These are phyloP conservation scores for Candida golubevii DNA, from an alignment of 805 yeast species.

Conservation along the genomic window DNA sequence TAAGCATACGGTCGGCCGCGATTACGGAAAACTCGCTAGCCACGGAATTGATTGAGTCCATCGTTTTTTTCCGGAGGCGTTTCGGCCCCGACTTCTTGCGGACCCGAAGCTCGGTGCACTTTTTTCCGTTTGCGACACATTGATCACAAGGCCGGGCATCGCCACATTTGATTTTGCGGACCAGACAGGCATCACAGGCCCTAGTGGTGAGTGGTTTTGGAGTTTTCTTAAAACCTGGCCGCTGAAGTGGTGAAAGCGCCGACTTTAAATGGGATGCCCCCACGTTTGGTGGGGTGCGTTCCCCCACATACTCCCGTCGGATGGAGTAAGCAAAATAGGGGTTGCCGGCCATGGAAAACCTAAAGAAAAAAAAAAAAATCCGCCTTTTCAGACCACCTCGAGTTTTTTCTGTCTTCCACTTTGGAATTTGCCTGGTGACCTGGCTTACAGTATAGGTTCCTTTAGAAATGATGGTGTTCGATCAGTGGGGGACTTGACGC, in stretches of 20 bases:
- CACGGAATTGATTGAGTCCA: slow-evolving; percentile 26
- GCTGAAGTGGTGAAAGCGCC: background rate
- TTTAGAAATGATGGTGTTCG: too few species aligned
- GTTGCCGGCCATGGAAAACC: slow-evolving; percentile 3
- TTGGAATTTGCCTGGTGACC: too few species aligned
- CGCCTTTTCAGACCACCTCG: too few species aligned
- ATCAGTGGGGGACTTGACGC: too few species aligned
- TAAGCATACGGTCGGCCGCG: background rate
- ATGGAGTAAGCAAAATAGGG: slow-evolving; percentile 16
- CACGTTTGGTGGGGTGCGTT: background rate
- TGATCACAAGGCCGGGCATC: slow-evolving; percentile 35
- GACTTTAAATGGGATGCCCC: background rate
- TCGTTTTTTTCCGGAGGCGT: slow-evolving; percentile 30
- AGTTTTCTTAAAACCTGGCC: slow-evolving; percentile 13
- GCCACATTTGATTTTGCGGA: slow-evolving; percentile 39
- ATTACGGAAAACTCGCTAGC: slow-evolving; percentile 2
- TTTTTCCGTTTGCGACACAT: slow-evolving; percentile 32
- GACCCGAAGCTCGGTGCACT: slow-evolving; percentile 35
- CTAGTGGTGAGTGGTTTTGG: slow-evolving; percentile 21
- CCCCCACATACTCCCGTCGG: slow-evolving; percentile 4
- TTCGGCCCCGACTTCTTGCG: slow-evolving; percentile 43
- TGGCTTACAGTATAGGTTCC: too few species aligned
- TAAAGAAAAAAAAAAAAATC: too few species aligned
- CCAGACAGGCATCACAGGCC: slow-evolving; percentile 43
- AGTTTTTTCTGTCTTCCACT: too few species aligned